phyloP scores from a whole-genome alignment of 768 basidiomycete species.

The Galerina sulciceps region DNA sequence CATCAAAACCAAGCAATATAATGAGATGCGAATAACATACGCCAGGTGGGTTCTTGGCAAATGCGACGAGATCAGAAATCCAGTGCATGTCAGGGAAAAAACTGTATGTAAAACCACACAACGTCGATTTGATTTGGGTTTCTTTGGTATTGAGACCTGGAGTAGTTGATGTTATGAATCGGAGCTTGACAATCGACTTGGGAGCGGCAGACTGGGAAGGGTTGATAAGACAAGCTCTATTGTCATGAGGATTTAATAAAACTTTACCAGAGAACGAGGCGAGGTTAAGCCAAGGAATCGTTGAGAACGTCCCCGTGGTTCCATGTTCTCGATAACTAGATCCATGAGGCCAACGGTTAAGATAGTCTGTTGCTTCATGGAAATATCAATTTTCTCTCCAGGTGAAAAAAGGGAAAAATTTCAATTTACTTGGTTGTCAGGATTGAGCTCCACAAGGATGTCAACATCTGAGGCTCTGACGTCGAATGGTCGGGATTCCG shows the following conservation, averaged over 20 bases:
- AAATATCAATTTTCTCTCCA: constrained; percentile 1
- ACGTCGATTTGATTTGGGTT: constrained; percentile 66
- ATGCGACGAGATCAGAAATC: constrained; percentile 61
- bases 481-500: constrained; percentile 51
- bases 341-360: constrained; percentile 69
- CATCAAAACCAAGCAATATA: background rate
- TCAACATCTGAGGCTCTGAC: constrained; percentile 66
- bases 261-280: constrained; percentile 61
- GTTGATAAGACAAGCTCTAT: background rate
- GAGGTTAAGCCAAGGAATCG: constrained; percentile 60
- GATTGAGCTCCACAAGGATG: constrained; percentile 66
- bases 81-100: constrained; percentile 66
- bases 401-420: background rate
- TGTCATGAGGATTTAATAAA: background rate
- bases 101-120: constrained; percentile 68
- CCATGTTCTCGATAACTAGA: constrained; percentile 55
- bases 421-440: constrained; percentile 66
- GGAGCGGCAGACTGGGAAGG: constrained; percentile 43
- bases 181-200: constrained; percentile 60
- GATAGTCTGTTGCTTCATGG: constrained; percentile 67
- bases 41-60: constrained; percentile 85
- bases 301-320: constrained; percentile 33
- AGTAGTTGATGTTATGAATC: constrained; percentile 67
- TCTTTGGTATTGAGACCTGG: constrained; percentile 75
- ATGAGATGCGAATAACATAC: constrained; percentile 49